Percentiles rank a stretch among this genome's conserved stretches.
phyloP scores from a whole-genome alignment of 805 yeast genomes.

The Blastobotrys peoriensis region DNA sequence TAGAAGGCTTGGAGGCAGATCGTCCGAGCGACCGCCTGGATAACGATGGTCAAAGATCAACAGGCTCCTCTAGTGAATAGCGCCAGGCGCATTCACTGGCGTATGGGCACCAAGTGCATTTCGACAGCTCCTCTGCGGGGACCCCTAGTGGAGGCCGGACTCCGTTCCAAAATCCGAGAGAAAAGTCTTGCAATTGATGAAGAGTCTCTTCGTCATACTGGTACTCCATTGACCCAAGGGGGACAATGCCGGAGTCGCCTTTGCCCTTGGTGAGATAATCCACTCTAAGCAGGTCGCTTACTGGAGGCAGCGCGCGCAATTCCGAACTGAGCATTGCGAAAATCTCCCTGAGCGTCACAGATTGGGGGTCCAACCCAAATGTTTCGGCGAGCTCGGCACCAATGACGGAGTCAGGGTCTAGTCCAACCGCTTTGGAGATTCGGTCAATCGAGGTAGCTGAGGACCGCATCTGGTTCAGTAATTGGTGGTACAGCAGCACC shows the following conservation, averaged over 20 bases:
- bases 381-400: neutral
- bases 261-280: conserved; percentile 11
- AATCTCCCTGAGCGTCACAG: neutral
- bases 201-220: conserved; percentile 12
- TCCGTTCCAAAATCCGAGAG: conserved; percentile 22
- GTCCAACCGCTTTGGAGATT: conserved; percentile 6
- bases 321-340: neutral
- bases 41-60: too few species aligned
- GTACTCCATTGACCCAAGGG: conserved; percentile 14
- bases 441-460: conserved; percentile 5
- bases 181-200: conserved; percentile 13
- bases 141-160: conserved; percentile 21
- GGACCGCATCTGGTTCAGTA: conserved; percentile 16
- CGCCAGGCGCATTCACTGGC: conserved; percentile 17
- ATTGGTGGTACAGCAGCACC: conserved; percentile 23
- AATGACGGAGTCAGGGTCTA: conserved; percentile 9
- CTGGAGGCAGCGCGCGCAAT: neutral
- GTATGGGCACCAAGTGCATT: conserved; percentile 18
- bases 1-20: too few species aligned
- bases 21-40: too few species aligned
- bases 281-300: conserved; percentile 12
- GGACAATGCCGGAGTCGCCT: conserved; percentile 3
- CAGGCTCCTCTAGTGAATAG: conserved; percentile 25
- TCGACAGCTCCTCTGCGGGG: conserved; percentile 11
- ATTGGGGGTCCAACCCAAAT: neutral